phyloP scores from a whole-genome alignment of 208 protist species.

The Tetramitus jugosus region DNA sequence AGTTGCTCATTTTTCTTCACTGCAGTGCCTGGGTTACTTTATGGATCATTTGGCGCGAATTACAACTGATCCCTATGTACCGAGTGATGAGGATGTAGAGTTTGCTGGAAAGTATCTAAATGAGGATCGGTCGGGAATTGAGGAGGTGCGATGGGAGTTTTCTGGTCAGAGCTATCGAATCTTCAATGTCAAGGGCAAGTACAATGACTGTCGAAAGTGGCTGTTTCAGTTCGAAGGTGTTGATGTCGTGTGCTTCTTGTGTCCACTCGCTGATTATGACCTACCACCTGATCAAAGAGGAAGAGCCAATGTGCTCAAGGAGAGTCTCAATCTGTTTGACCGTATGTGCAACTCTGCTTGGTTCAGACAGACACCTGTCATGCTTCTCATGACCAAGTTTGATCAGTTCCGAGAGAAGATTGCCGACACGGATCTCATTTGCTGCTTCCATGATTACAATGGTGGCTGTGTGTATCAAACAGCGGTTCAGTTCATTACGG shows the following conservation, averaged over 20 bases:
- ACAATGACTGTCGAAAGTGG: constrained; percentile 5
- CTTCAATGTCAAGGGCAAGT: not conserved
- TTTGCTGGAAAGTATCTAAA: not conserved
- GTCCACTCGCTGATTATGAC: constrained; percentile 17
- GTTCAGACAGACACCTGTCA: not conserved
- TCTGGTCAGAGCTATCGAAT: not conserved
- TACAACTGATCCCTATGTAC: not conserved
- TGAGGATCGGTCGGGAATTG: not conserved
- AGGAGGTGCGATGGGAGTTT: constrained; percentile 1
- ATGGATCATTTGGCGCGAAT: constrained; percentile 2
- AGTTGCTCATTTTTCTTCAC: no score
- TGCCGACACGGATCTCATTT: not conserved
- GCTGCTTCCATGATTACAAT: not conserved
- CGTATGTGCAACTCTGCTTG: not conserved
- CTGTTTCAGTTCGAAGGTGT: not conserved
- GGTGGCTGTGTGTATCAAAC: not conserved
- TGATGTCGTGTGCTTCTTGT: not conserved
- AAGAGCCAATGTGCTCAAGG: not conserved
- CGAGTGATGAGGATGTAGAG: constrained; percentile 12
- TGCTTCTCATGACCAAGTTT: not conserved
- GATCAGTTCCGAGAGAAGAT: not conserved
- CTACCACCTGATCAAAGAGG: not conserved
- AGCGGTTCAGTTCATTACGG: not conserved
- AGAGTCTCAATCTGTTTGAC: not conserved
- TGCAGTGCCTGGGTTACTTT: not conserved